Evolutionary conservation across 176 grass and related monocot species (phyloP).

Genomic region (Thinopyrum elongatum): DNA sequence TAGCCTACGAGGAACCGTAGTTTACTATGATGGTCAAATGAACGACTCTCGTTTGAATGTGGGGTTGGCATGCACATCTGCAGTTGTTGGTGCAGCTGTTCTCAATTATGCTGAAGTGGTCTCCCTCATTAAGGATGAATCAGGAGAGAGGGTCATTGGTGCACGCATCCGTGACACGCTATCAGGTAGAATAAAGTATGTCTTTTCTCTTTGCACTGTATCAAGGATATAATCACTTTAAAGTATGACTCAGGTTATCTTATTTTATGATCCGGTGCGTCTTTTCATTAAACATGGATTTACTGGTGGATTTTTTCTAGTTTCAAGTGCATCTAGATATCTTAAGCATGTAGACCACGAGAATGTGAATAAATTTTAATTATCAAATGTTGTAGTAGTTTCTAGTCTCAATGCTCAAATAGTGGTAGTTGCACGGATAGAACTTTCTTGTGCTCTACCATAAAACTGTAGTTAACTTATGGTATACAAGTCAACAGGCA

Average conservation of each 20-base stretch:
- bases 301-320: background rate
- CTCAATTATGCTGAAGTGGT: conserved; percentile 96
- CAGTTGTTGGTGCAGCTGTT: conserved; percentile 76
- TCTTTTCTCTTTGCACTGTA: conserved; percentile 18
- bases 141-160: conserved; percentile 70
- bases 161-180: conserved; percentile 64
- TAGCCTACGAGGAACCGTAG: conserved; percentile 89
- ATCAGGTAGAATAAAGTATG: conserved; percentile 84
- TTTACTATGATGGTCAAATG: conserved; percentile 99
- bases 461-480: background rate
- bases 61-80: conserved; percentile 80
- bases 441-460: background rate
- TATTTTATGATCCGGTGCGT: background rate
- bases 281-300: background rate
- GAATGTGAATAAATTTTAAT: background rate
- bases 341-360: background rate
- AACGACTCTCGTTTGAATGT: conserved; percentile 93
- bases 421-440: background rate
- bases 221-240: background rate
- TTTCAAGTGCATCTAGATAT: conserved; percentile 7
- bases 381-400: background rate
- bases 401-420: background rate
- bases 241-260: background rate
- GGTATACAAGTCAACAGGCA: background rate
- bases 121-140: conserved; percentile 81